Base-by-base conservation (phyloP, 140 eudicot species). In the Anethum foeniculum region DNA sequence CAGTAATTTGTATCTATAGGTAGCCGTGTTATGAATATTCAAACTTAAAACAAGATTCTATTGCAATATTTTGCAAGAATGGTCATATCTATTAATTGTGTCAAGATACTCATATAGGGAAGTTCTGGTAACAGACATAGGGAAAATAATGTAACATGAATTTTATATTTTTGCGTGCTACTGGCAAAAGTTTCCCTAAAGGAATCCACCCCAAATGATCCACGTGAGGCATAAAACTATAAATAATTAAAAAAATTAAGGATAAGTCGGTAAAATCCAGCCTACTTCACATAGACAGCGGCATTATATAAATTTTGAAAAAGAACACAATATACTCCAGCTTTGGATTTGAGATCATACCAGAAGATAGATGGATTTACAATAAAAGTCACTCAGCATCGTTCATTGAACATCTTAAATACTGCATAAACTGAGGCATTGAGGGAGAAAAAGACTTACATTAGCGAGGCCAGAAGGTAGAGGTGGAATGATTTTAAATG, bases 381-480 rank as follows among this genome's bases (percentile, higher is more conserved):
- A 62, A 14, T 25, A n/a, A 39, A 38, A 39, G 7, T 71, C 30
- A 21, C 32, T 38, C 60, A 43, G 48, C 41, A 14, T 65, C 11
- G 41, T 76, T 34, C 19, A 62, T 32, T 56, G 49, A 48, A 39
- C 56, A 74, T 46, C 39, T 5, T 74, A n/a, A 23, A 41, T 73
- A 74, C 43, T 12, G 47, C 44, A 56, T 23, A 78, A 60, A 52
- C 18, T 19, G 23, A 19, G 73, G 43, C 47, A 46, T 34, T 19
- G 27, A 72, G 51, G 65, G 41, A 30, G 41, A 65, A 72, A 75
- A 80, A 67, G 77, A 72, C 80, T 91, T 89, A 94, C 98, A 80
- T 92, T 84, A 39, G 90, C 90, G 75, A 94, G 89, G 77, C 85
- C 93, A 79, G 87, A 58, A 58, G 98, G 98, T 65, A 94, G 81